Evolutionary conservation across 176 grass and related monocot species (phyloP).

Genomic region (Olyra latifolia): DNA sequence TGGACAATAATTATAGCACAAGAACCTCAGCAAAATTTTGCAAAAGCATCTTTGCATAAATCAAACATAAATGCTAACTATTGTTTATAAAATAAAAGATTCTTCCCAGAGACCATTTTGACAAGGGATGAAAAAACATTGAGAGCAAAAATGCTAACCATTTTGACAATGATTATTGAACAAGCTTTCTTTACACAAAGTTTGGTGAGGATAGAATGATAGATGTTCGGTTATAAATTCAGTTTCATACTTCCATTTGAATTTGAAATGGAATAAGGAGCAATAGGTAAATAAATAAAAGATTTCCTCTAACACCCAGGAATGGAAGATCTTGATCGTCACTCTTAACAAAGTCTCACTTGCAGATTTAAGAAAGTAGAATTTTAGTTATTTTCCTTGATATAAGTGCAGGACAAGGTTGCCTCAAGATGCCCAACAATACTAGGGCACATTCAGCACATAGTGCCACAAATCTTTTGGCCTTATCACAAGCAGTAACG

Average conservation of each 20-base stretch:
- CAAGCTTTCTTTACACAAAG: constrained; percentile 3
- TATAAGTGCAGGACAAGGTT: constrained; percentile 10
- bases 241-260: not conserved
- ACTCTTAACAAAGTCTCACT: not conserved
- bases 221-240: constrained; percentile 4
- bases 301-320: not conserved
- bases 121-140: not conserved
- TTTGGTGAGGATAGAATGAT: not conserved
- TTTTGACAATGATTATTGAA: not conserved
- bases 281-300: not conserved
- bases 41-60: constrained; percentile 1
- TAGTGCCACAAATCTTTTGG: not conserved
- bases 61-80: constrained; percentile 9
- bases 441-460: not conserved
- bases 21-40: constrained; percentile 8
- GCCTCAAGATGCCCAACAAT: not conserved
- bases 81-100: constrained; percentile 9
- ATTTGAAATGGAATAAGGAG: constrained; percentile 3
- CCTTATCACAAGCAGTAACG: constrained; percentile 16
- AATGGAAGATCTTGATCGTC: not conserved
- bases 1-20: constrained; percentile 30
- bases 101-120: constrained; percentile 1
- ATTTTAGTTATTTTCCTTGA: constrained; percentile 7
- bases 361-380: constrained; percentile 20
- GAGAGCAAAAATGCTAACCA: not conserved